Evolutionary conservation across 371 early-diverging fungal genomes (phyloP).

Genomic region (Circinella umbellata): DNA sequence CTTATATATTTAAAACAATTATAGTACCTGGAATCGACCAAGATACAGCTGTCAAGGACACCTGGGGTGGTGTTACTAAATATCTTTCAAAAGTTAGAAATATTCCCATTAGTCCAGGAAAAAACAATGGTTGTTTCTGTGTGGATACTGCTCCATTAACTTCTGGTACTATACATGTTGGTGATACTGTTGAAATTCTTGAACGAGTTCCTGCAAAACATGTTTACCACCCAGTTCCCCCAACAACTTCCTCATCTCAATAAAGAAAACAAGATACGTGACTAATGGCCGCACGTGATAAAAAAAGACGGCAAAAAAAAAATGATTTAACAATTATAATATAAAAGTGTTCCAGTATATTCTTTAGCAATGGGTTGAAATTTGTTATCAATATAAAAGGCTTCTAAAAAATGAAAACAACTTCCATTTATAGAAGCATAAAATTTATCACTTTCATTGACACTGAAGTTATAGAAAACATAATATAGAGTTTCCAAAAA

Average conservation of each 20-base stretch:
- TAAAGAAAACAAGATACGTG: neutral
- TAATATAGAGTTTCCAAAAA: no score
- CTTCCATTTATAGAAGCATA: no score
- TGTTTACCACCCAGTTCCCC: slow-evolving; percentile 6
- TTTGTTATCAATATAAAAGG: no score
- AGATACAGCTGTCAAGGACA: slow-evolving; percentile 49
- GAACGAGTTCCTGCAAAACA: slow-evolving; percentile 42
- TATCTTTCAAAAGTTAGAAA: slow-evolving; percentile 36
- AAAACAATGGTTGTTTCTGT: slow-evolving; percentile 43
- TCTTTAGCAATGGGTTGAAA: no score
- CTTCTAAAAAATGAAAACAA: no score
- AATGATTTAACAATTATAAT: no score
- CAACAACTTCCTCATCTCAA: neutral
- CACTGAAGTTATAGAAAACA: no score
- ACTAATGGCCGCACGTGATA: neutral
- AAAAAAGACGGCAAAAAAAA: neutral
- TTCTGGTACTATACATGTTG: slow-evolving; percentile 45
- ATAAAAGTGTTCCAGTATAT: no score
- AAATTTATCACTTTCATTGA: no score
- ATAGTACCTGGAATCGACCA: slow-evolving; percentile 52
- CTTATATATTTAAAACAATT: neutral
- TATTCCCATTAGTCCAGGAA: slow-evolving; percentile 32
- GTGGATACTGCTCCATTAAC: slow-evolving; percentile 50
- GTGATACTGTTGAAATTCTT: slow-evolving; percentile 43
- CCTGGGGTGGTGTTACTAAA: slow-evolving; percentile 40